Percentiles rank a stretch among this genome's conserved stretches.
phyloP scores from a whole-genome alignment of 441 rosid species.

The Gossypium trilobum region DNA sequence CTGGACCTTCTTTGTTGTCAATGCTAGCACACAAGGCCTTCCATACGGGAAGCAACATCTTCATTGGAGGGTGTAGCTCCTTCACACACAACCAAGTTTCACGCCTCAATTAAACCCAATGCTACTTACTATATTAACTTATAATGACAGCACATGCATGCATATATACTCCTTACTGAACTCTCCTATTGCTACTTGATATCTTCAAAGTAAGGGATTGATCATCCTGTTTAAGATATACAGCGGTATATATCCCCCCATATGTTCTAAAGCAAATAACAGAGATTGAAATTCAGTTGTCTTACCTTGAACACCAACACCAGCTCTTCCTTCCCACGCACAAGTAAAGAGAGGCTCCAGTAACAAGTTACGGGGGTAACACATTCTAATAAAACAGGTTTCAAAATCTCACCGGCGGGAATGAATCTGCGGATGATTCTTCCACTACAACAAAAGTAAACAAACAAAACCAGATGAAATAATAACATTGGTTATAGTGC shows the following conservation, averaged over 20 bases:
- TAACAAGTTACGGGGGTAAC: slow-evolving; percentile 74
- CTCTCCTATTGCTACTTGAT: not conserved
- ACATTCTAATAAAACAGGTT: slow-evolving; percentile 56
- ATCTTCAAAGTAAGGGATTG: not conserved
- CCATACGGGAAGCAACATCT: slow-evolving; percentile 77
- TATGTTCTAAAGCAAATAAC: not conserved
- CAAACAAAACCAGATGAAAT: not conserved
- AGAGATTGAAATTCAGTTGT: not conserved
- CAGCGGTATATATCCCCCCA: not conserved
- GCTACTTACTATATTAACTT: too few species aligned
- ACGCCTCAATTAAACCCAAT: not conserved
- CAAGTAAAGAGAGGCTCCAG: slow-evolving; percentile 65
- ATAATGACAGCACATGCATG: not conserved
- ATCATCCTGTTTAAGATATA: not conserved
- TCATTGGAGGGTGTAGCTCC: slow-evolving; percentile 71
- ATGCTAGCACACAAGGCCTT: slow-evolving; percentile 58
- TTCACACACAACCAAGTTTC: slow-evolving; percentile 23
- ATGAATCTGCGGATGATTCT: slow-evolving; percentile 47
- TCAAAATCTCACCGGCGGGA: slow-evolving; percentile 60
- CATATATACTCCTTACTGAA: not conserved
- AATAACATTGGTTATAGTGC: not conserved
- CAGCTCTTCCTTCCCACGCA: slow-evolving; percentile 57
- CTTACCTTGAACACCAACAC: slow-evolving; percentile 63
- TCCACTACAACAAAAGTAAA: slow-evolving; percentile 40
- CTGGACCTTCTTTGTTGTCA: slow-evolving; percentile 29